Conservation (phyloP, 345 rosid species). For the Boechera divaricarpa region DNA sequence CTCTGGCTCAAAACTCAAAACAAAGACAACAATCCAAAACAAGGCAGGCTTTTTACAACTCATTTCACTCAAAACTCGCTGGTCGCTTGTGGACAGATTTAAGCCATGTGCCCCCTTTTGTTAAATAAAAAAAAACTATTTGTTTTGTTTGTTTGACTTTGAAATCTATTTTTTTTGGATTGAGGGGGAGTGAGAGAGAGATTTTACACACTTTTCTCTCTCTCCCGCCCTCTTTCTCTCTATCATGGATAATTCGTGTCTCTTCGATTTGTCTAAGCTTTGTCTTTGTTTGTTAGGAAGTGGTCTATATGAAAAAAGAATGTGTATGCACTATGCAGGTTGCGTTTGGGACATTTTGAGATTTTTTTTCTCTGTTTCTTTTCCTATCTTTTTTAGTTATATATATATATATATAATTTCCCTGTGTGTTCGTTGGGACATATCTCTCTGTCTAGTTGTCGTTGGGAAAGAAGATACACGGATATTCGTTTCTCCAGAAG, state of each 20-base stretch:
- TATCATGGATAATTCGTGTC: slow-evolving; percentile 46
- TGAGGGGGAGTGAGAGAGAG: slow-evolving; percentile 14
- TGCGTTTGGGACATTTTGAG: slow-evolving; percentile 28
- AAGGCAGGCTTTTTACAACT: slow-evolving; percentile 35
- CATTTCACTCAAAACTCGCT: slow-evolving; percentile 36
- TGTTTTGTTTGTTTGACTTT: slow-evolving; percentile 39
- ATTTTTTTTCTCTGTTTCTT: slow-evolving; percentile 29
- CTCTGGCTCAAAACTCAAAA: slow-evolving; percentile 14
- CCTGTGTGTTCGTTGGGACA: slow-evolving; percentile 27
- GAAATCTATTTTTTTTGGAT: background rate
- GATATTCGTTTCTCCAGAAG: slow-evolving; percentile 9
- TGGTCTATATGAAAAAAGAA: slow-evolving; percentile 29
- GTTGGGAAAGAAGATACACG: slow-evolving; percentile 34
- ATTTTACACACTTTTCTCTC: background rate
- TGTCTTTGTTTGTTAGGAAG: slow-evolving; percentile 43
- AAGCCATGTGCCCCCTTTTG: slow-evolving; percentile 47
- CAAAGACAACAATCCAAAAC: slow-evolving; percentile 32
- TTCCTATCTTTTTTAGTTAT: slow-evolving; percentile 5
- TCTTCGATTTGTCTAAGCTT: slow-evolving; percentile 34
- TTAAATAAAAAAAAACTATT: slow-evolving; percentile 35
- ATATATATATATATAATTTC: background rate
- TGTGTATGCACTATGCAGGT: slow-evolving; percentile 32
- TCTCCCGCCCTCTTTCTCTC: background rate
- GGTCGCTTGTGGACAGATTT: slow-evolving; percentile 20
- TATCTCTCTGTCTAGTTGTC: slow-evolving; percentile 26